phyloP scores from a whole-genome alignment of 2,329 filamentous ascomycete species.

The Apiospora koreana region DNA sequence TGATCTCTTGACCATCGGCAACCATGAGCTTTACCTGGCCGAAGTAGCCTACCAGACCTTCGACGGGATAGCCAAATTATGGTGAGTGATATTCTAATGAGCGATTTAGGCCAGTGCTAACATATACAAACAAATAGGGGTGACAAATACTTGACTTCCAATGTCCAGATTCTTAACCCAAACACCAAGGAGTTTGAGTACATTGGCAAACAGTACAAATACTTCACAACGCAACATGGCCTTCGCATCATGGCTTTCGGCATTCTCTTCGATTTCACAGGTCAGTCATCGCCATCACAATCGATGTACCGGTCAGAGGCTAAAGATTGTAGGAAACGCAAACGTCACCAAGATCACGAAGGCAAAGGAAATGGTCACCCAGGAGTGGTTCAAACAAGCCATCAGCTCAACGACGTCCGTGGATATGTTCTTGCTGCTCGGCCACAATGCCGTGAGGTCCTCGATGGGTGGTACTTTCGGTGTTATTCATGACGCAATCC shows the following conservation, averaged over 20 bases:
- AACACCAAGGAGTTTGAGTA: constrained; percentile 41
- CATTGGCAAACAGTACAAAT: constrained; percentile 44
- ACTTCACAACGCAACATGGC: constrained; percentile 78
- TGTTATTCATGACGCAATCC: constrained; percentile 66
- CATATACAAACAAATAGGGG: constrained; percentile 39
- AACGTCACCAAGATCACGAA: constrained; percentile 79
- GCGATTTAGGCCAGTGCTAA: constrained; percentile 29
- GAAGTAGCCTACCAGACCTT: constrained; percentile 64
- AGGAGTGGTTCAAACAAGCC: constrained; percentile 86
- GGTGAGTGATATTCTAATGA: constrained; percentile 21
- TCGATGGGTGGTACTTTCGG: constrained; percentile 43
- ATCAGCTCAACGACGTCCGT: constrained; percentile 71
- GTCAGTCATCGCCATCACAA: constrained; percentile 51
- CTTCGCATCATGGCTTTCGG: constrained; percentile 86
- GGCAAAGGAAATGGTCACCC: constrained; percentile 77
- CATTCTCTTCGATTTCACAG: constrained; percentile 89
- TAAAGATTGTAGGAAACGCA: constrained; percentile 69
- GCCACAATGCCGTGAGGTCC: constrained; percentile 65
- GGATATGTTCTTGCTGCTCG: constrained; percentile 83
- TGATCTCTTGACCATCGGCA: constrained; percentile 48
- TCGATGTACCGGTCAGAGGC: constrained; percentile 67
- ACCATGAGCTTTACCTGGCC: constrained; percentile 67
- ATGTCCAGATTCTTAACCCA: constrained; percentile 44
- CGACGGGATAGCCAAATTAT: constrained; percentile 58
- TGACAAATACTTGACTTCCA: constrained; percentile 79